Conservation (phyloP, 2,329 filamentous ascomycete species). For the Plectosphaerella cucumerina region DNA sequence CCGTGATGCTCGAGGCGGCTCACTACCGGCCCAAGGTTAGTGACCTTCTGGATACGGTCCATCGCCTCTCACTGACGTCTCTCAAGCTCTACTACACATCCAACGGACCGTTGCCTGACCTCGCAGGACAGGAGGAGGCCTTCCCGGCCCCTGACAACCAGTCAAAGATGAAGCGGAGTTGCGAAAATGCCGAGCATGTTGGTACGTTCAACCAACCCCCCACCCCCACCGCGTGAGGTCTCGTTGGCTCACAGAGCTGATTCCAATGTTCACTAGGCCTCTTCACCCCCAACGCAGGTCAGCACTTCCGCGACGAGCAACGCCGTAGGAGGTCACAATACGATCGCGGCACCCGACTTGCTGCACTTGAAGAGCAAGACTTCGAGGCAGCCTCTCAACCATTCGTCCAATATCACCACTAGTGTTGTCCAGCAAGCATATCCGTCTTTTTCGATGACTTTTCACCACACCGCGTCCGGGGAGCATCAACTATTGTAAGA, state of each 20-base stretch:
- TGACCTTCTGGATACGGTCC: background rate
- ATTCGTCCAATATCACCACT: slow-evolving; percentile 13
- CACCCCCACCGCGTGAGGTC: background rate
- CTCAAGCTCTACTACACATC: slow-evolving; percentile 47
- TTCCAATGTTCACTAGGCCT: slow-evolving; percentile 47
- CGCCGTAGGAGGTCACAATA: slow-evolving; percentile 73
- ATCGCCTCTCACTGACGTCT: slow-evolving; percentile 4
- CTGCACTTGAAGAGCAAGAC: slow-evolving; percentile 60
- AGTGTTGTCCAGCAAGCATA: too few relatives aligned
- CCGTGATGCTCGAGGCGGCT: slow-evolving; percentile 83
- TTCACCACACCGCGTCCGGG: too few relatives aligned
- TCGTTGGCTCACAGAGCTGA: background rate
- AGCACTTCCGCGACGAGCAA: slow-evolving; percentile 71
- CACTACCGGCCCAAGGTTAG: slow-evolving; percentile 79
- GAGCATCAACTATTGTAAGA: too few relatives aligned
- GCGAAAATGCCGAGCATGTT: slow-evolving; percentile 80
- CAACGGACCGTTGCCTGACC: slow-evolving; percentile 41
- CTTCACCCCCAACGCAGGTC: slow-evolving; percentile 74
- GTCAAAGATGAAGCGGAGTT: slow-evolving; percentile 82
- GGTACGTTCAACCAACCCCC: slow-evolving; percentile 47
- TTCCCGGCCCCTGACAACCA: slow-evolving; percentile 81
- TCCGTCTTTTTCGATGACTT: too few relatives aligned
- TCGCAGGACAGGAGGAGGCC: slow-evolving; percentile 65
- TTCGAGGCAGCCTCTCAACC: slow-evolving; percentile 40
- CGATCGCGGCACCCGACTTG: slow-evolving; percentile 74